Evolutionary conservation across 2,329 filamentous ascomycete species (phyloP), one percentile per base, ranked within the genome.

Genomic region (Graphilbum sp.): DNA sequence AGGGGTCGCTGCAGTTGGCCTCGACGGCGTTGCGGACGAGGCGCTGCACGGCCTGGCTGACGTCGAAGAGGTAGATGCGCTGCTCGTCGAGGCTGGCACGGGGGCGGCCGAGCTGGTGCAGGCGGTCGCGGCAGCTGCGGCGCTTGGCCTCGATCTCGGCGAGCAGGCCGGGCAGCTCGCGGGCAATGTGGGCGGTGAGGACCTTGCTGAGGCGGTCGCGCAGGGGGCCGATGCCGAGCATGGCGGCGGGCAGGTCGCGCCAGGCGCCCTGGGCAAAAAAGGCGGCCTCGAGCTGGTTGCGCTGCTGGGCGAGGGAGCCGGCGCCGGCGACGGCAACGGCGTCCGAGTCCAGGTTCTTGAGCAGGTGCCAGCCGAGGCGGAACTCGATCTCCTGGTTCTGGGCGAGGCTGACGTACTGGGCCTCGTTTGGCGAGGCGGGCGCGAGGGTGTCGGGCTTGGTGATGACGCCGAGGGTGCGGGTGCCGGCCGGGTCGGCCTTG

Each of bases 391-490:
- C 58, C 2, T 56, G 46, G 37, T 70, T 70, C 36, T 50, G 50
- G 0, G 63, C 66, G 0, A 70, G 53, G 0, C 53, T 50, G 1
- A 64, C 33, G 35, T 57, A 69, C 4, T 50, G 39, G 0, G 40
- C 40, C 43, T 69, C 63, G 20, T 53, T 58, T 0, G 54, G 58
- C 0, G 63, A 64, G 1, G 55, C 56, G 0, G 41, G 36, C 5
- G 49, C 46, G 13, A 57, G 41, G 5, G 45, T 50, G 43, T 75
- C 69, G 0, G 69, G 68, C 48, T 74, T 75, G 0, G 72, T 75
- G 43, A 75, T 66, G 40, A 75, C 60, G 3, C 69, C 69, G 0
- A 75, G 48, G 0, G 69, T 74, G 3, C 69, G 63, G 1, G 31
- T 20, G 1, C 59, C 52, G 0, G 40, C 19, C 0, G 47, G 46